phyloP scores from a whole-genome alignment of 805 yeast species.

The Lipomyces yamadae region DNA sequence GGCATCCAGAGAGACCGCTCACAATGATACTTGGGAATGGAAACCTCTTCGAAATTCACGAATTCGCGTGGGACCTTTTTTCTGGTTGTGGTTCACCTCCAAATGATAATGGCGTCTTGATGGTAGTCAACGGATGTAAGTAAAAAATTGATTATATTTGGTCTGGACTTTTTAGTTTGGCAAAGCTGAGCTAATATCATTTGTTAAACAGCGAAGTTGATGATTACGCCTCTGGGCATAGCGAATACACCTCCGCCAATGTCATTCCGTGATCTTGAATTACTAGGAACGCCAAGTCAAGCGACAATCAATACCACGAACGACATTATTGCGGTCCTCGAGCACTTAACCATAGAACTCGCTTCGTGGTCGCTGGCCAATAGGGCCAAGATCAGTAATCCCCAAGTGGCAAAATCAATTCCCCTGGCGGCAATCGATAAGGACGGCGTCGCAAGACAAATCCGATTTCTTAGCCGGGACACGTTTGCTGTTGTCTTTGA shows the following conservation, averaged over 20 bases:
- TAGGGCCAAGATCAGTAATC: slow-evolving; percentile 23
- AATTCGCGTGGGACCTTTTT: slow-evolving; percentile 64
- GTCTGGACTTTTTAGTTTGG: slow-evolving; percentile 38
- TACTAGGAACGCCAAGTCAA: slow-evolving; percentile 61
- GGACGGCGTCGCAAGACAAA: slow-evolving; percentile 58
- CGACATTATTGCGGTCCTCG: slow-evolving; percentile 61
- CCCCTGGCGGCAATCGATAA: slow-evolving; percentile 14
- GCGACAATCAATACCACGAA: slow-evolving; percentile 68
- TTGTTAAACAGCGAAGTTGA: slow-evolving; percentile 45
- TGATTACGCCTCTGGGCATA: slow-evolving; percentile 77
- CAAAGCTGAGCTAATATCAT: background rate
- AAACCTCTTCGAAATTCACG: slow-evolving; percentile 53
- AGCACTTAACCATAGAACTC: slow-evolving; percentile 53
- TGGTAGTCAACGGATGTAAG: slow-evolving; percentile 74
- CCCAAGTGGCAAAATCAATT: slow-evolving; percentile 26
- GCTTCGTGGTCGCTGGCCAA: slow-evolving; percentile 48
- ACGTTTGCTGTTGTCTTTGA: slow-evolving; percentile 66
- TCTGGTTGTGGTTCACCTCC: slow-evolving; percentile 74
- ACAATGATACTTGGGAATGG: slow-evolving; percentile 63
- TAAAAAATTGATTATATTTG: background rate
- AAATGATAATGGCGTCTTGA: slow-evolving; percentile 73
- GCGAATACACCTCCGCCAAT: slow-evolving; percentile 97
- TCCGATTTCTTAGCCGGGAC: slow-evolving; percentile 59
- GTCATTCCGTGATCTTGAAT: slow-evolving; percentile 67
- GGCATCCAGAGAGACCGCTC: slow-evolving; percentile 90